These are phyloP conservation scores for Delonix regia DNA, from an alignment of 306 rosid genomes.

Conservation along the genomic window DNA sequence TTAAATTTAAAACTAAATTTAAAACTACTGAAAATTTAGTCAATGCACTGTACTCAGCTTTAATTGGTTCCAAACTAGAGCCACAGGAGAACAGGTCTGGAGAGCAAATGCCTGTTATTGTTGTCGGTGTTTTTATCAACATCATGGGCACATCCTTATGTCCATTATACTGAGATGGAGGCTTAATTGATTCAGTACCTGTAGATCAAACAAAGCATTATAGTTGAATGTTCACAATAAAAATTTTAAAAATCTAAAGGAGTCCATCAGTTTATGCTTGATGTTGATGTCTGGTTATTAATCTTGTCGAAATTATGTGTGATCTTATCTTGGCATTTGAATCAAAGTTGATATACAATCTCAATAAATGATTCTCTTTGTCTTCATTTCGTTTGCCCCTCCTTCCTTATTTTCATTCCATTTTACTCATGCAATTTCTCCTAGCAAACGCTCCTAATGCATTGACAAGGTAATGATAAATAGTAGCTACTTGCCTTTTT, in stretches of 20 bases:
- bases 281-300: slow-evolving; percentile 11
- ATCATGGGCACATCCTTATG: background rate
- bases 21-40: background rate
- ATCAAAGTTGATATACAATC: slow-evolving; percentile 7
- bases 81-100: background rate
- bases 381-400: background rate
- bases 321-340: slow-evolving; percentile 27
- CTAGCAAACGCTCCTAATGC: background rate
- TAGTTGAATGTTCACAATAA: background rate
- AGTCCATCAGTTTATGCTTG: slow-evolving; percentile 14
- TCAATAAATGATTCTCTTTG: background rate
- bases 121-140: background rate
- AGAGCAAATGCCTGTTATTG: background rate
- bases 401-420: background rate
- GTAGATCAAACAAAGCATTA: background rate
- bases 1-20: too few relatives aligned
- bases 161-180: background rate
- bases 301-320: background rate
- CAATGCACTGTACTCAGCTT: background rate
- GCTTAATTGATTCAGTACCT: background rate
- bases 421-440: background rate
- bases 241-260: background rate
- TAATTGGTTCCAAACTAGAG: background rate
- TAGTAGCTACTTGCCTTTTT: slow-evolving; percentile 22
- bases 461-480: slow-evolving; percentile 8